A percentile compares a stretch with the other conserved stretches of the same genome.
phyloP scores from a whole-genome alignment of 371 early-diverging fungal species.

The Coemansia linderi region DNA sequence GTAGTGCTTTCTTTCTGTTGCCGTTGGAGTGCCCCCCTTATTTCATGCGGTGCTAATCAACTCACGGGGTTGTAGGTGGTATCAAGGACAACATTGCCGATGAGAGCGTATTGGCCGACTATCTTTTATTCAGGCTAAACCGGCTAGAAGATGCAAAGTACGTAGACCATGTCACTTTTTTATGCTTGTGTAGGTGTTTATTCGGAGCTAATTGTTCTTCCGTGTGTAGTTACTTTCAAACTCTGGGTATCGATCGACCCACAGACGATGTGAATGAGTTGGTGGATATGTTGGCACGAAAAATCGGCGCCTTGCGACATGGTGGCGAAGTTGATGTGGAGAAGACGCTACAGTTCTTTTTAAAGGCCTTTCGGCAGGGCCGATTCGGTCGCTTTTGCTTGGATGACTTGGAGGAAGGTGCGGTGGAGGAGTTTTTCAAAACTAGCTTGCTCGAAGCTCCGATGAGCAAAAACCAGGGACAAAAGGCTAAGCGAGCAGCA shows the following conservation, averaged over 20 bases:
- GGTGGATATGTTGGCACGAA: constrained; percentile 63
- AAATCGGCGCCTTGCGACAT: constrained; percentile 76
- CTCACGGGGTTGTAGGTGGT: constrained; percentile 59
- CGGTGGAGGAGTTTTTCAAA: constrained; percentile 59
- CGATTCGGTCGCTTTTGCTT: constrained; percentile 70
- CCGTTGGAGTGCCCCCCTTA: no score
- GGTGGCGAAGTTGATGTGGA: constrained; percentile 69
- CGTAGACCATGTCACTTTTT: neutral
- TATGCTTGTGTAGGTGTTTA: neutral
- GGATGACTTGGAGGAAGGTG: constrained; percentile 65
- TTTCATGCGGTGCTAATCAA: neutral
- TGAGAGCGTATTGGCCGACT: constrained; percentile 81
- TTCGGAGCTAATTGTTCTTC: constrained; percentile 1
- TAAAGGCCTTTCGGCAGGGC: constrained; percentile 74
- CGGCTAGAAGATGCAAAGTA: constrained; percentile 56
- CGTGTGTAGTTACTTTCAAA: constrained; percentile 53
- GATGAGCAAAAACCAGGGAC: constrained; percentile 50
- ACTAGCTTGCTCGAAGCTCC: constrained; percentile 19
- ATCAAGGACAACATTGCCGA: constrained; percentile 86
- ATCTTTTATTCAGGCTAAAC: constrained; percentile 83
- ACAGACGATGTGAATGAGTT: constrained; percentile 71
- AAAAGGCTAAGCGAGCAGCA: constrained; percentile 42
- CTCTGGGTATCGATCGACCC: constrained; percentile 59
- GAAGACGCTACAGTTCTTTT: constrained; percentile 70
- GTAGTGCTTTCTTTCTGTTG: neutral